Base-by-base conservation (phyloP, 345 rosid genomes). In the Cardiospermum halicacabum region DNA sequence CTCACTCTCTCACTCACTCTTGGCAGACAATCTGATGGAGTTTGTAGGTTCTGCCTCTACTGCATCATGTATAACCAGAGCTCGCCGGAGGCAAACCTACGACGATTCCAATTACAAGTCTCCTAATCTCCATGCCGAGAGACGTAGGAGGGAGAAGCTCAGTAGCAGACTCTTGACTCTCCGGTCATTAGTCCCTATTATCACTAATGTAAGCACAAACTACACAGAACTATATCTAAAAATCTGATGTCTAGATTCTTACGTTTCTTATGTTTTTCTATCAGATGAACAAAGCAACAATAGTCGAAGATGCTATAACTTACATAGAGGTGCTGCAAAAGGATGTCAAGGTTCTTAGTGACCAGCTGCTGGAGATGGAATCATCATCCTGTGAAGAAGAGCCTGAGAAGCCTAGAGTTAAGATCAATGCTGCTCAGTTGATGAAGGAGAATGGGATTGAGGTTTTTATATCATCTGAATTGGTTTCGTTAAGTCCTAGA, bases 211-310 rank as follows among this genome's bases (percentile, higher is more conserved):
- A 77, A 69, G 2, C 60, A 53, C 49, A 64, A 58, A 30, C 56
- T 18, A n/a, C 65, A 28, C 1, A 0, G 1, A 39, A 42, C 18
- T 21, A 10, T 62, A 11, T 40, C 21, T 16, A 21, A 16, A 2
- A 2, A 10, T 10, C 12, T n/a, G 36, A 19, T 12, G 12, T 58
- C 19, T 31, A 60, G 18, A 40, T 49, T 22, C 9, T 21, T 54
- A 3, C n/a, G n/a, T 49, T 15, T 15, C 21, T 34, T 48, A 53
- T n/a, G n/a, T n/a, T n/a, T 25, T 15, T 32, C 28, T 50, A 32
- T 3, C 36, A 94, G 99, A 89, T 94, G 96, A 91, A 81, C 65
- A 87, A 83, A 78, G 96, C 81, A 5, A 82, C 87, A 18, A 91
- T 91, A 49, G 76, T 94, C 39, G 91, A 85, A 54, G 97, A 94